phyloP scores from a whole-genome alignment of 2,329 filamentous ascomycete genomes.

The Colletotrichum higginsianum region DNA sequence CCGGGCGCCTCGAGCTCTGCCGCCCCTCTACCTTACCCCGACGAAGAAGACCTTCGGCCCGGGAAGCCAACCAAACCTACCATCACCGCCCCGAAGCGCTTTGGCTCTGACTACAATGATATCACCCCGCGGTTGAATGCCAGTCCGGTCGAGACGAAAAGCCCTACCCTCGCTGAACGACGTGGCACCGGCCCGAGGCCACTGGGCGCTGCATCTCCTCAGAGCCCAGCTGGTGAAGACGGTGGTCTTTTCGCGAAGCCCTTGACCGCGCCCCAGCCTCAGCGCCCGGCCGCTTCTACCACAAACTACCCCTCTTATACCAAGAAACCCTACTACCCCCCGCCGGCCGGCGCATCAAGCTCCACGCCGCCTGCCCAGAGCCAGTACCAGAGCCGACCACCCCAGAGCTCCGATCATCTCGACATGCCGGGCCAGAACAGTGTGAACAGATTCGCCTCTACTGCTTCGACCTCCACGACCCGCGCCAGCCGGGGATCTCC shows the following conservation, averaged over 20 bases:
- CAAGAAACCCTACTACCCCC: constrained; percentile 73
- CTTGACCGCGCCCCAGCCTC: constrained; percentile 62
- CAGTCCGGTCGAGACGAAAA: constrained; percentile 69
- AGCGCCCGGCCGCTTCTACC: constrained; percentile 56
- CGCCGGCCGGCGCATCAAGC: constrained; percentile 57
- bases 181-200: constrained; percentile 87
- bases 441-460: constrained; percentile 79
- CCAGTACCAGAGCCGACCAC: constrained; percentile 50
- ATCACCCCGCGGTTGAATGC: constrained; percentile 67
- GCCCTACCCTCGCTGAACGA: constrained; percentile 82
- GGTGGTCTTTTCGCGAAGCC: constrained; percentile 85
- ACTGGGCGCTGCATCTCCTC: constrained; percentile 78
- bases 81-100: constrained; percentile 60
- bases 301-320: constrained; percentile 66
- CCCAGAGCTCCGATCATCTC: constrained; percentile 51
- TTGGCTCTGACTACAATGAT: constrained; percentile 64
- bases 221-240: constrained; percentile 81
- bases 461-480: constrained; percentile 93
- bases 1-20: constrained; percentile 81
- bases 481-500: constrained; percentile 93
- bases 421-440: constrained; percentile 60
- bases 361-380: constrained; percentile 44
- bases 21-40: constrained; percentile 79
- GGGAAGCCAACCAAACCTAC: constrained; percentile 57
- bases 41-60: constrained; percentile 71